phyloP scores from a whole-genome alignment of 441 rosid species.

The Aleurites moluccanus region DNA sequence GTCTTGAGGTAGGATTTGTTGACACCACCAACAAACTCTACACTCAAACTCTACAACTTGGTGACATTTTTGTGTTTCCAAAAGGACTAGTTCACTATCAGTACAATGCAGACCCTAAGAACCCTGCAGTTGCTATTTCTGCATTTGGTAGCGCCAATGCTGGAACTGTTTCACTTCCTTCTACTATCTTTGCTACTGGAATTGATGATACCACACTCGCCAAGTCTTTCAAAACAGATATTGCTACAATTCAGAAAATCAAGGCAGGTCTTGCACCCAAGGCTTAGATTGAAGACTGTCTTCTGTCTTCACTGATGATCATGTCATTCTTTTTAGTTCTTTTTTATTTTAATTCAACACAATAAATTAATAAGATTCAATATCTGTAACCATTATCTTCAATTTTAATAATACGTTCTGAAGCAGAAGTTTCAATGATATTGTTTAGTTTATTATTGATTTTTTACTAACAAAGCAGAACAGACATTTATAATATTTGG shows the following conservation, averaged over 20 bases:
- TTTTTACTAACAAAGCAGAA: neutral
- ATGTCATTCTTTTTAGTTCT: neutral
- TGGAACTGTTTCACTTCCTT: slow-evolving; percentile 24
- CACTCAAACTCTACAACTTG: slow-evolving; percentile 16
- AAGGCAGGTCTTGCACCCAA: slow-evolving; percentile 18
- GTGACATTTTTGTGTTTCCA: slow-evolving; percentile 23
- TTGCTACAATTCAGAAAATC: slow-evolving; percentile 23
- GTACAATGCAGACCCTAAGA: slow-evolving; percentile 17
- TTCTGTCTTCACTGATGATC: neutral
- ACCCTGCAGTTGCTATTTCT: slow-evolving; percentile 19
- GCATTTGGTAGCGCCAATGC: slow-evolving; percentile 28
- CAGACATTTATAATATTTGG: neutral
- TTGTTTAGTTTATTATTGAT: neutral
- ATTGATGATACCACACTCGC: slow-evolving; percentile 17
- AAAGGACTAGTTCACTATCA: slow-evolving; percentile 31
- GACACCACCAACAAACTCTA: slow-evolving; percentile 16
- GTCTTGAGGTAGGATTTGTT: slow-evolving; percentile 22
- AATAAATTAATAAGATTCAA: neutral
- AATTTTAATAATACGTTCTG: neutral
- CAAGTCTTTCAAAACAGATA: slow-evolving; percentile 27
- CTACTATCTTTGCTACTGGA: slow-evolving; percentile 6
- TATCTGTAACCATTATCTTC: neutral
- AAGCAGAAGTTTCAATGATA: neutral
- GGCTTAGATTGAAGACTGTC: neutral
- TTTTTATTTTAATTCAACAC: neutral